Evolutionary conservation across 148 eudicot genomes (phyloP).

Genomic region (Polygonum aviculare): DNA sequence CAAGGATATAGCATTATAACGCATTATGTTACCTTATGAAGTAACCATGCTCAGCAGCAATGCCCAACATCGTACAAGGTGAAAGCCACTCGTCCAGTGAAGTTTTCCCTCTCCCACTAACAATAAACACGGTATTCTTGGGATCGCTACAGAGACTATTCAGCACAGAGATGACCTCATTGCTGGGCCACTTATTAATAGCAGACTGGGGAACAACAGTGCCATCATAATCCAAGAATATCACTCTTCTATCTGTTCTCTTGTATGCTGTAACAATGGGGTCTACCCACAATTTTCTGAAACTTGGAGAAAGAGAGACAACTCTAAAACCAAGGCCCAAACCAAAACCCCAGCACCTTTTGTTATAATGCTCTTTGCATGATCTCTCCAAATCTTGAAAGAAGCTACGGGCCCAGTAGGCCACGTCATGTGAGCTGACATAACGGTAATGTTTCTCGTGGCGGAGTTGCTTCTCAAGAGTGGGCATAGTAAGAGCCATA

Average conservation of each 20-base stretch:
- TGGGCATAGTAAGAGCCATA: constrained; percentile 48
- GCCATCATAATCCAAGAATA: constrained; percentile 79
- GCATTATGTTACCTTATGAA: constrained; percentile 36
- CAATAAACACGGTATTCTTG: constrained; percentile 56
- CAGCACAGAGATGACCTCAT: constrained; percentile 39
- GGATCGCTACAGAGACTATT: constrained; percentile 52
- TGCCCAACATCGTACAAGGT: constrained; percentile 52
- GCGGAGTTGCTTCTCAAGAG: constrained; percentile 47
- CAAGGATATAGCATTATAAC: no score
- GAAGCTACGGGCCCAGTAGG: constrained; percentile 85
- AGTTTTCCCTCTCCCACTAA: constrained; percentile 57
- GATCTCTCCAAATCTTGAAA: constrained; percentile 78
- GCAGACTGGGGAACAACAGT: constrained; percentile 50
- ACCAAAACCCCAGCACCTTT: constrained; percentile 91
- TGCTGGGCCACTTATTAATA: constrained; percentile 46
- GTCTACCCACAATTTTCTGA: constrained; percentile 63
- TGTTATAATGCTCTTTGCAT: constrained; percentile 63
- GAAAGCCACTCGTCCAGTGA: constrained; percentile 63
- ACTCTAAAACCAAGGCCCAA: constrained; percentile 81
- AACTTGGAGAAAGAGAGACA: constrained; percentile 74
- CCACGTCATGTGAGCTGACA: constrained; percentile 85
- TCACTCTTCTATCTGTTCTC: constrained; percentile 57
- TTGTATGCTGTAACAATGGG: constrained; percentile 59
- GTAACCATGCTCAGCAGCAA: constrained; percentile 78
- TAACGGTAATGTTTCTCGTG: constrained; percentile 82